Conservation (phyloP, 148 eudicot genomes). For the Euryodendron excelsum region DNA sequence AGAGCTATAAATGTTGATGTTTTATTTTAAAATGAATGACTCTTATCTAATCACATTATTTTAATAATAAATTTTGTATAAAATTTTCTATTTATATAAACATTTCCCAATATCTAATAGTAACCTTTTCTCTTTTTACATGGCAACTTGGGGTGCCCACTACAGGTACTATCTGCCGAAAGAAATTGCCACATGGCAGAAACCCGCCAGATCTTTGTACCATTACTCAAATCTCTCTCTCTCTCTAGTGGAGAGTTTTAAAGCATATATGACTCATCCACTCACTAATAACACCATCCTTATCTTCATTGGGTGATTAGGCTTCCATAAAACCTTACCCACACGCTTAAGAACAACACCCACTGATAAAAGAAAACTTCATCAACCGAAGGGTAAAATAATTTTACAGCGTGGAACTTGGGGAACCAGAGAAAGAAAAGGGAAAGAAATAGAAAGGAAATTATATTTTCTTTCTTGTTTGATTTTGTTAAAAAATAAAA, state of each 20-base stretch:
- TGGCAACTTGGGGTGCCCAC: neutral
- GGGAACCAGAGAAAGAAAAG: neutral
- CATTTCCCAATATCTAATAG: neutral
- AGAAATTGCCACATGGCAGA: neutral
- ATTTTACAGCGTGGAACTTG: neutral
- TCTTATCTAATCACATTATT: neutral
- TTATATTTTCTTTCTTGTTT: too few relatives aligned
- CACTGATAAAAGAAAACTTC: neutral
- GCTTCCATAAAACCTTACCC: neutral
- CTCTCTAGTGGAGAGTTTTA: too few relatives aligned
- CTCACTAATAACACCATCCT: neutral
- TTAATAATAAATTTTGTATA: too few relatives aligned
- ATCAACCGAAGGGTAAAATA: neutral
- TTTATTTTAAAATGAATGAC: too few relatives aligned
- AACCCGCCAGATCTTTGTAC: neutral
- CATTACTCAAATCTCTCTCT: neutral
- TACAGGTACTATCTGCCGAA: neutral
- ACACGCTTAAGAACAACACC: neutral
- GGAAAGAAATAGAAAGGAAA: neutral
- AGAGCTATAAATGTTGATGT: too few relatives aligned
- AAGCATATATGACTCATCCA: neutral
- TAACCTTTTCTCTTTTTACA: neutral
- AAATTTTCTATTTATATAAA: neutral
- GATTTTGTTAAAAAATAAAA: too few relatives aligned
- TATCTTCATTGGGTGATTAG: too few relatives aligned